Evolutionary conservation across 2,329 filamentous ascomycete genomes (phyloP).

Genomic region (Orbilia oligospora): DNA sequence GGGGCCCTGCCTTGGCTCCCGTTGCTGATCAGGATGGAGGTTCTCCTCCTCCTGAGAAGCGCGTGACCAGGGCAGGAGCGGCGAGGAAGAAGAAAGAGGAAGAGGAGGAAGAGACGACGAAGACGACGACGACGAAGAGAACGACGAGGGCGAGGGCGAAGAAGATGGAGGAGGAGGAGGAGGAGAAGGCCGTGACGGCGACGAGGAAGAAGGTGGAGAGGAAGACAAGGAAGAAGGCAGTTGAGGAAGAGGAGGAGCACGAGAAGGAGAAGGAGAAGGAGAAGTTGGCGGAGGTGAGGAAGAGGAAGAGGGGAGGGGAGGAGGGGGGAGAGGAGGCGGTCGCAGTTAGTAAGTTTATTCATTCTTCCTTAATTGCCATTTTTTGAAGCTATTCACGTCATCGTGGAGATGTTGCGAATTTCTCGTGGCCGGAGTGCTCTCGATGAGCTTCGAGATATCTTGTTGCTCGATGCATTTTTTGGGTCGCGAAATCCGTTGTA

Average conservation of each 20-base stretch:
- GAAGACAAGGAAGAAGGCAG: neutral
- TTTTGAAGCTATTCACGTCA: slow-evolving; percentile 12
- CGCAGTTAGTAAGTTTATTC: slow-evolving; percentile 22
- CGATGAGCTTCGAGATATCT: slow-evolving; percentile 6
- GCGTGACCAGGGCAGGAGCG: slow-evolving; percentile 46
- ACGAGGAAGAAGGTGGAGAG: slow-evolving; percentile 17
- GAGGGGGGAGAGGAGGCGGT: neutral
- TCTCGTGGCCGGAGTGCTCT: neutral
- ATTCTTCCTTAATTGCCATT: neutral
- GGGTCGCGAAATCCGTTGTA: neutral
- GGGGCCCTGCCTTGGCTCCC: slow-evolving; percentile 23
- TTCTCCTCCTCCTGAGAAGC: slow-evolving; percentile 51
- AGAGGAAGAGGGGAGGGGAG: slow-evolving; percentile 4
- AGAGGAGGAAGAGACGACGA: slow-evolving; percentile 19
- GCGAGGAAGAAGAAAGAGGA: slow-evolving; percentile 43
- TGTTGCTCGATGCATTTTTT: neutral
- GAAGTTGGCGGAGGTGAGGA: slow-evolving; percentile 10
- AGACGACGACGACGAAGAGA: neutral
- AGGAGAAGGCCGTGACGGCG: neutral
- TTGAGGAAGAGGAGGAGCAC: neutral
- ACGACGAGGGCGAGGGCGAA: slow-evolving; percentile 27
- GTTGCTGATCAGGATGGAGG: slow-evolving; percentile 37
- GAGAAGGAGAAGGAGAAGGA: neutral
- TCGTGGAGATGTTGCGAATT: neutral
- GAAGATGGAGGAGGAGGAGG: slow-evolving; percentile 1